Conservation (phyloP, 1,284 basidiomycete genomes). For the Ceratobasidium sp. region DNA sequence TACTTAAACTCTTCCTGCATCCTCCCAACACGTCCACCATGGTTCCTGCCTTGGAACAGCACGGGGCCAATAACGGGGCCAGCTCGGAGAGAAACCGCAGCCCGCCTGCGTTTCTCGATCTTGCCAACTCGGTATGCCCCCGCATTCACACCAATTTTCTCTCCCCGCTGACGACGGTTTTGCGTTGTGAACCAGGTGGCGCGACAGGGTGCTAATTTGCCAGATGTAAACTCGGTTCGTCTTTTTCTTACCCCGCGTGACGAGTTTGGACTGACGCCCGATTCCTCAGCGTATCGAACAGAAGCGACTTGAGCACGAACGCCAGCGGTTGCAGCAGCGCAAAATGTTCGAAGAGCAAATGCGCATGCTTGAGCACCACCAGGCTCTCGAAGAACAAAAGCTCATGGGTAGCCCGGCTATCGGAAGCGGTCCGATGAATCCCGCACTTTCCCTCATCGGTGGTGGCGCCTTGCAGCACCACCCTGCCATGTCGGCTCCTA, state of each 20-base stretch:
- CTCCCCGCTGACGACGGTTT: constrained; percentile 40
- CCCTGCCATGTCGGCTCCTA: constrained; percentile 80
- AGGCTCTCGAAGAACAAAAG: constrained; percentile 72
- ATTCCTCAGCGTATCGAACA: constrained; percentile 81
- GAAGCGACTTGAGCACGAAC: constrained; percentile 88
- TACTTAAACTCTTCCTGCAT: neutral
- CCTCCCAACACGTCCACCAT: constrained; percentile 6
- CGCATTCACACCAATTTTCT: constrained; percentile 43
- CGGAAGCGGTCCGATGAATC: constrained; percentile 5
- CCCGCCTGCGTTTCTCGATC: constrained; percentile 86
- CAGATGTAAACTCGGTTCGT: constrained; percentile 79
- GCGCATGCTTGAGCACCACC: constrained; percentile 88
- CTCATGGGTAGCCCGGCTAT: constrained; percentile 57
- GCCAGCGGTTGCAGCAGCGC: constrained; percentile 82
- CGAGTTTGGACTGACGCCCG: constrained; percentile 10
- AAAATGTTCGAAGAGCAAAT: constrained; percentile 94
- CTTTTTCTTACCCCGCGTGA: neutral
- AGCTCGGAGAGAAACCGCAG: constrained; percentile 73
- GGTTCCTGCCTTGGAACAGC: constrained; percentile 33
- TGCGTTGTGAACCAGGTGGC: constrained; percentile 61
- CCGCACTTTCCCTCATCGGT: constrained; percentile 35
- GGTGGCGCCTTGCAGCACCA: constrained; percentile 58
- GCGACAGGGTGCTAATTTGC: constrained; percentile 81
- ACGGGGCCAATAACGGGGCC: constrained; percentile 9
- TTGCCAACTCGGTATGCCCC: constrained; percentile 81